Evolutionary conservation across 495 filamentous ascomycete species (phyloP).

Genomic region (Hypoxylon crocopeplum): DNA sequence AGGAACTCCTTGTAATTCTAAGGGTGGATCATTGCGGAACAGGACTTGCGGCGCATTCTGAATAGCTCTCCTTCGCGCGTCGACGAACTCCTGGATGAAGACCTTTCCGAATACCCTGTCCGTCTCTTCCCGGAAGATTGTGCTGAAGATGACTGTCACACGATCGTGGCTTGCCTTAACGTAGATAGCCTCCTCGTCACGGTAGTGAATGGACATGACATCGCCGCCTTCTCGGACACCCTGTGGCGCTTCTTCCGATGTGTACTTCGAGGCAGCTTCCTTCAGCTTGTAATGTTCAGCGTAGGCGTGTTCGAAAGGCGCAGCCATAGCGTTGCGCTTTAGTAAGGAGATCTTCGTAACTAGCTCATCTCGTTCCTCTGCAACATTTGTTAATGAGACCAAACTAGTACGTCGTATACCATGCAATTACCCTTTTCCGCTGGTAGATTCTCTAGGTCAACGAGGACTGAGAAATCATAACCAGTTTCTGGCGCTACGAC

Average conservation of each 20-base stretch:
- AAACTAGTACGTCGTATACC: not conserved
- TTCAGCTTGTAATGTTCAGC: slow-evolving; percentile 85
- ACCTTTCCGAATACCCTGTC: slow-evolving; percentile 97
- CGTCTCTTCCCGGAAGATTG: slow-evolving; percentile 96
- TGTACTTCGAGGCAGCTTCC: slow-evolving; percentile 88
- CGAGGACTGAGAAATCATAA: slow-evolving; percentile 90
- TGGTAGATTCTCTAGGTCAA: slow-evolving; percentile 88
- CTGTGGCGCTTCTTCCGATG: slow-evolving; percentile 87
- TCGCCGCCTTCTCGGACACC: slow-evolving; percentile 87
- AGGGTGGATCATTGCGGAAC: slow-evolving; percentile 90
- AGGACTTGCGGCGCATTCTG: slow-evolving; percentile 99
- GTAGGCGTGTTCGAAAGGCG: slow-evolving; percentile 95
- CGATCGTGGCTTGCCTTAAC: slow-evolving; percentile 96
- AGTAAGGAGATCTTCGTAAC: slow-evolving; percentile 84
- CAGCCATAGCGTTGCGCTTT: slow-evolving; percentile 98
- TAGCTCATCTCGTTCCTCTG: slow-evolving; percentile 82
- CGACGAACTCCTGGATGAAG: slow-evolving; percentile 93
- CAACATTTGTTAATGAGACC: slow-evolving; percentile 23
- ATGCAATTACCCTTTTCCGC: slow-evolving; percentile 65
- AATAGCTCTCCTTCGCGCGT: slow-evolving; percentile 89
- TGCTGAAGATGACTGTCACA: slow-evolving; percentile 99
- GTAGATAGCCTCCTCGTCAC: slow-evolving; percentile 99
- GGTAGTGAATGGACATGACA: slow-evolving; percentile 95
- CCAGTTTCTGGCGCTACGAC: slow-evolving; percentile 86
- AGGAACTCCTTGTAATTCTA: slow-evolving; percentile 86